These are phyloP conservation scores for Erodium trifolium DNA, from an alignment of 441 rosid species.

Conservation along the genomic window DNA sequence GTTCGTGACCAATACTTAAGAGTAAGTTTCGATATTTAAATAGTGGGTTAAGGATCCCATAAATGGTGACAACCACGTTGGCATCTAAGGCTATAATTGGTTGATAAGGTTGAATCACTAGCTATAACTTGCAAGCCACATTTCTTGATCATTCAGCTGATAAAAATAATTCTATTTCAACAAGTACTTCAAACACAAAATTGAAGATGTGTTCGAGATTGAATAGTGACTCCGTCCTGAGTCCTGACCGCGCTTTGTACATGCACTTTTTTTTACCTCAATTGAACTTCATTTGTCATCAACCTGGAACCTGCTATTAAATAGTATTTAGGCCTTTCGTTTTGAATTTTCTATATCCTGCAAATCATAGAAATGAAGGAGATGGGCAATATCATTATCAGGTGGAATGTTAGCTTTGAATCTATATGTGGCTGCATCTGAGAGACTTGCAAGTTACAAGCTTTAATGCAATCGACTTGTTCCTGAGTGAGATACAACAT, in stretches of 20 bases:
- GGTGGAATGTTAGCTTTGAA: background rate
- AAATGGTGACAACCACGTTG: background rate
- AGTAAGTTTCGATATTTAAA: too few relatives aligned
- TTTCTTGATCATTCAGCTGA: background rate
- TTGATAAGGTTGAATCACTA: background rate
- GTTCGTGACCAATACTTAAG: too few relatives aligned
- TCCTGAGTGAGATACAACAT: background rate
- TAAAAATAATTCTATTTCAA: background rate
- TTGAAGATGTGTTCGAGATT: background rate
- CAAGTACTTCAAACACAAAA: background rate
- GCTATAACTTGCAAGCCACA: too few relatives aligned
- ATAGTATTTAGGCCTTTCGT: background rate
- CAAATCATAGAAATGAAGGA: background rate
- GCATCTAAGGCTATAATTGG: background rate
- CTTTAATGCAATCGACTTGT: background rate
- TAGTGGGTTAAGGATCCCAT: too few relatives aligned
- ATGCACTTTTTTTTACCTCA: constrained; percentile 1
- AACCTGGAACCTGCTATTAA: background rate
- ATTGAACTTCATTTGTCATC: background rate
- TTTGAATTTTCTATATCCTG: background rate
- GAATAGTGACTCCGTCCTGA: background rate
- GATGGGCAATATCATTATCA: background rate
- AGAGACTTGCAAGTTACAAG: background rate
- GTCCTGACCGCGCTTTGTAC: background rate
- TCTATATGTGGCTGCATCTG: background rate